Evolutionary conservation across 2,329 filamentous ascomycete genomes (phyloP).

Genomic region (Capronia americana): DNA sequence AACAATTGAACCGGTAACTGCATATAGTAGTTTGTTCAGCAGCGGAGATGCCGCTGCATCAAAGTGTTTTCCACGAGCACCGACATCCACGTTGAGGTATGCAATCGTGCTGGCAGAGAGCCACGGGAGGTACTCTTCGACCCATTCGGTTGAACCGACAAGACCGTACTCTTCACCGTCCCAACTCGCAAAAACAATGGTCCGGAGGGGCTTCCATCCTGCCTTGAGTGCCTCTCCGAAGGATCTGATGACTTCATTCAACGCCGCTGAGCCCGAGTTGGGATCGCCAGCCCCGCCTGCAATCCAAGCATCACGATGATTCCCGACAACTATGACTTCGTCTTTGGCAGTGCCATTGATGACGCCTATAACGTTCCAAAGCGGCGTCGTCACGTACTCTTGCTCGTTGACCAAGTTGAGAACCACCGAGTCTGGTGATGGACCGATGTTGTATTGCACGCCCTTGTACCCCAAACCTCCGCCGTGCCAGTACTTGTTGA

Average conservation of each 20-base stretch:
- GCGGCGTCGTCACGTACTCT: slow-evolving; percentile 78
- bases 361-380: slow-evolving; percentile 91
- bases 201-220: slow-evolving; percentile 85
- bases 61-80: slow-evolving; percentile 70
- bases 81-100: slow-evolving; percentile 86
- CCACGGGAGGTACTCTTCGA: slow-evolving; percentile 88
- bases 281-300: slow-evolving; percentile 83
- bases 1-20: slow-evolving; percentile 53
- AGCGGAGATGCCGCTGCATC: slow-evolving; percentile 72
- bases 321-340: slow-evolving; percentile 89
- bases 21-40: slow-evolving; percentile 72
- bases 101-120: slow-evolving; percentile 74
- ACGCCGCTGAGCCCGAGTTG: slow-evolving; percentile 78
- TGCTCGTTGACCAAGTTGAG: slow-evolving; percentile 80
- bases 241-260: slow-evolving; percentile 78
- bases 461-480: slow-evolving; percentile 78
- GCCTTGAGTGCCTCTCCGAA: slow-evolving; percentile 73
- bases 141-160: slow-evolving; percentile 88
- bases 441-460: slow-evolving; percentile 83
- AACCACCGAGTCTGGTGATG: slow-evolving; percentile 71
- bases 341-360: slow-evolving; percentile 82
- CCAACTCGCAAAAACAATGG: slow-evolving; percentile 89
- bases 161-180: slow-evolving; percentile 86
- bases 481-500: slow-evolving; percentile 75
- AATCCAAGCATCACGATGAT: slow-evolving; percentile 90